phyloP scores from a whole-genome alignment of 2,329 filamentous ascomycete species.

The Aspergillus nomiae region DNA sequence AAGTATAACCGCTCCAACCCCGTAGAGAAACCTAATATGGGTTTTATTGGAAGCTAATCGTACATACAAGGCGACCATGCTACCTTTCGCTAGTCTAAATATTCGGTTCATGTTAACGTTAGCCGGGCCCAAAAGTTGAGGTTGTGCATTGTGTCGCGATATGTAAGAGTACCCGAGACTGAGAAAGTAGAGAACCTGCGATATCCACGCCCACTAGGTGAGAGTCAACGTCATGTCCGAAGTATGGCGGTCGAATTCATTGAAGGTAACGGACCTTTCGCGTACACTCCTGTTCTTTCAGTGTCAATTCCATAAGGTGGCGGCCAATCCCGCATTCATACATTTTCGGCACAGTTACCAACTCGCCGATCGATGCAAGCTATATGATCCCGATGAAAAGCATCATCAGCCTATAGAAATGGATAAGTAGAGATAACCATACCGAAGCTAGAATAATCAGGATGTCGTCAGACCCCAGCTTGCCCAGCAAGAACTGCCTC shows the following conservation, averaged over 20 bases:
- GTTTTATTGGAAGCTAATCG: background rate
- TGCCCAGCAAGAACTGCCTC: background rate
- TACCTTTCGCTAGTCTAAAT: background rate
- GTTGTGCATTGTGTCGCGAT: background rate
- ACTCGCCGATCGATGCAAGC: background rate
- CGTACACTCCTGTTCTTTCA: background rate
- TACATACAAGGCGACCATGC: background rate
- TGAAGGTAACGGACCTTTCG: background rate
- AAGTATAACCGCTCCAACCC: background rate
- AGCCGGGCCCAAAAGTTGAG: background rate
- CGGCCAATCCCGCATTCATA: background rate
- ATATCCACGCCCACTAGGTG: background rate
- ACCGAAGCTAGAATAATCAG: background rate
- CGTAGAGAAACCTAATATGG: background rate
- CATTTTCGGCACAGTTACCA: background rate
- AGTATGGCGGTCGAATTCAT: background rate
- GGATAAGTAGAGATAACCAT: background rate
- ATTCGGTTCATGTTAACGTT: background rate
- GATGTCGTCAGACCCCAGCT: background rate
- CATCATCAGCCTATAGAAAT: background rate
- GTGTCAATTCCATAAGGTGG: background rate
- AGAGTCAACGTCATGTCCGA: background rate
- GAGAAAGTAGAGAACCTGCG: background rate
- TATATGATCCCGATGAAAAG: background rate
- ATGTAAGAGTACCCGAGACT: background rate